These are phyloP conservation scores for Wickerhamomyces ciferrii DNA, from an alignment of 805 yeast species.

Conservation along the genomic window DNA sequence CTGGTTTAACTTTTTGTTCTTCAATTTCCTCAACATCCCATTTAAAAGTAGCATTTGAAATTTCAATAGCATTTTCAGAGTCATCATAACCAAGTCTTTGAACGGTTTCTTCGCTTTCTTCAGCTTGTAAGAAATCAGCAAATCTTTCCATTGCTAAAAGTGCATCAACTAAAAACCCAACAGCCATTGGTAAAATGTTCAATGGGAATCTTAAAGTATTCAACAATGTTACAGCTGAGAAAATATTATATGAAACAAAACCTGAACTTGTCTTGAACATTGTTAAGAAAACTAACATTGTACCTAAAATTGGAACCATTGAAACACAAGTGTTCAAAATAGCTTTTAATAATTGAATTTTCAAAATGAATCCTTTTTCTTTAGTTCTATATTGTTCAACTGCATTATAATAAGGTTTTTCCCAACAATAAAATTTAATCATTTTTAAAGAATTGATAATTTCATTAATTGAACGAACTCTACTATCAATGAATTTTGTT, in stretches of 20 bases:
- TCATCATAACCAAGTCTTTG: conserved; percentile 26
- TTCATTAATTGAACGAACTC: conserved; percentile 76
- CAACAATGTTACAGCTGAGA: conserved; percentile 68
- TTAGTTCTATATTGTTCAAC: conserved; percentile 49
- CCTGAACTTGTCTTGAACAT: conserved; percentile 35
- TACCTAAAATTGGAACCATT: conserved; percentile 63
- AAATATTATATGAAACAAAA: conserved; percentile 55
- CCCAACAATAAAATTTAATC: conserved; percentile 92
- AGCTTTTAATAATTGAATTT: conserved; percentile 63
- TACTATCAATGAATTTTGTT: conserved; percentile 61
- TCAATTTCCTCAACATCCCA: conserved; percentile 42
- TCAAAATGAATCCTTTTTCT: conserved; percentile 59
- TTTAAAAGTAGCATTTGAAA: conserved; percentile 42
- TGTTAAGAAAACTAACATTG: conserved; percentile 49
- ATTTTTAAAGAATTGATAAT: conserved; percentile 71
- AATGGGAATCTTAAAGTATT: conserved; percentile 55
- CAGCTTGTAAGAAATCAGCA: conserved; percentile 36
- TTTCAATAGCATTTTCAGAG: conserved; percentile 37
- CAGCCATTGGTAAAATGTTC: conserved; percentile 60
- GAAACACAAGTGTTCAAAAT: conserved; percentile 59
- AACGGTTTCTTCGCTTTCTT: conserved; percentile 30
- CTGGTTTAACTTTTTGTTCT: conserved; percentile 2
- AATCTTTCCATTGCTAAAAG: conserved; percentile 50
- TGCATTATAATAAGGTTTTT: conserved; percentile 60
- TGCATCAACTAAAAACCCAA: conserved; percentile 60